Base-by-base conservation (phyloP, 805 yeast genomes). In the Zygosaccharomyces bailii region DNA sequence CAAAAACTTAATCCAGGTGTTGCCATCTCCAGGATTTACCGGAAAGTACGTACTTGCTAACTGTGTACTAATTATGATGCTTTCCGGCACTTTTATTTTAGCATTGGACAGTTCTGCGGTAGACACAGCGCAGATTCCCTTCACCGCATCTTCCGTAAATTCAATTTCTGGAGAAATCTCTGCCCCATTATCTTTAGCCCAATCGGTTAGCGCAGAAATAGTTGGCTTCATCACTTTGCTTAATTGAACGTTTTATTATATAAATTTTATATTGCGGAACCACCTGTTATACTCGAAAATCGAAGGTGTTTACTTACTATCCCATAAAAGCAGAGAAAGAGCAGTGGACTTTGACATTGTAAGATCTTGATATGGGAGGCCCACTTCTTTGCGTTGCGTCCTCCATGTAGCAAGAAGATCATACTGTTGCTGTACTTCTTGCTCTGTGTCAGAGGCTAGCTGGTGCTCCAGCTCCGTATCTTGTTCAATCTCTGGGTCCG, bases 131-230 rank as follows among this genome's bases (percentile, higher is more conserved):
- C 61, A 58, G 14, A 69, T 63, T 1, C 80, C 80, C 39, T 59
- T 64, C 5, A 52, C 55, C 2, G 55, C 51, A 3, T 54, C 59
- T 20, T 49, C 41, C 7, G 55, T 44, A 50, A 77, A 75, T n/a
- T 56, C 47, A 1, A 76, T 42, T 2, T 48, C 50, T 0, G 58
- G 55, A 13, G 70, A 67, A 17, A 70, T 51, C 0, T 37, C 13
- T 1, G 69, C 63, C 0, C 78, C 78, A 43, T 69, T 53, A 0
- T 41, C 33, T 5, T 23, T 34, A 0, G 76, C 76, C 79, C 79
- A 72, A 5, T 45, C 29, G 2, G 62, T 24, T 11, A 64, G 38
- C 5, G 29, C 39, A 1, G 23, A n/a, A 6, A 25, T 14, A n/a
- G 17, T 20, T 13, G 13, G 40, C 8, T 30, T 25, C 40, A 37